phyloP scores from a whole-genome alignment of 2,329 filamentous ascomycete species.

The Fusarium verticillioides region DNA sequence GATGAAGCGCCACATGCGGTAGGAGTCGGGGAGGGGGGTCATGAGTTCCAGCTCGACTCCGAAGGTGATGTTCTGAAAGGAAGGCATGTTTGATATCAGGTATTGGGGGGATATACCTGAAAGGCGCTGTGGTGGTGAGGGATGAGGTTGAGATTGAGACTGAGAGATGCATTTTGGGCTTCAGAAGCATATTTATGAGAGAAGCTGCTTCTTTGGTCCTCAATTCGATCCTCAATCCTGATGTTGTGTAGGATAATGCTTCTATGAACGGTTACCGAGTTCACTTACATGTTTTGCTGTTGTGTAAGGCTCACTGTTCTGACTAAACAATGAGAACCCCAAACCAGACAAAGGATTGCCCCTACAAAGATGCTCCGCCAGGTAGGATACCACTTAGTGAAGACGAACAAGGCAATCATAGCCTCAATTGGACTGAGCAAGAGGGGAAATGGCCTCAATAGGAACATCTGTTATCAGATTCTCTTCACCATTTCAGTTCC shows the following conservation, averaged over 20 bases:
- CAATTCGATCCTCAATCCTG: too few species aligned
- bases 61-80: conserved; percentile 19
- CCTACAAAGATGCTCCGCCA: accelerated
- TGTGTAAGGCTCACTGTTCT: too few species aligned
- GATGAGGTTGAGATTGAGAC: not conserved
- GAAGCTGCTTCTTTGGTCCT: not conserved
- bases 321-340: not conserved
- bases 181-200: not conserved
- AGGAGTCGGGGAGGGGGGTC: not conserved
- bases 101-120: not conserved
- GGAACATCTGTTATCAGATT: not conserved
- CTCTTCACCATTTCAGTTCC: too few species aligned
- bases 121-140: not conserved
- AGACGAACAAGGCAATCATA: not conserved
- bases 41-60: conserved; percentile 43
- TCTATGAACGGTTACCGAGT: not conserved
- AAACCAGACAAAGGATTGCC: not conserved
- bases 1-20: not conserved
- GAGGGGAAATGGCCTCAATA: not conserved
- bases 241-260: not conserved
- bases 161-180: not conserved
- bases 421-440: not conserved
- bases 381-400: accelerated
- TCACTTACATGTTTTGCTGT: not conserved
- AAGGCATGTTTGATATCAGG: not conserved